phyloP scores from a whole-genome alignment of 257 asterid genomes.

The Ophiorrhiza pumila region DNA sequence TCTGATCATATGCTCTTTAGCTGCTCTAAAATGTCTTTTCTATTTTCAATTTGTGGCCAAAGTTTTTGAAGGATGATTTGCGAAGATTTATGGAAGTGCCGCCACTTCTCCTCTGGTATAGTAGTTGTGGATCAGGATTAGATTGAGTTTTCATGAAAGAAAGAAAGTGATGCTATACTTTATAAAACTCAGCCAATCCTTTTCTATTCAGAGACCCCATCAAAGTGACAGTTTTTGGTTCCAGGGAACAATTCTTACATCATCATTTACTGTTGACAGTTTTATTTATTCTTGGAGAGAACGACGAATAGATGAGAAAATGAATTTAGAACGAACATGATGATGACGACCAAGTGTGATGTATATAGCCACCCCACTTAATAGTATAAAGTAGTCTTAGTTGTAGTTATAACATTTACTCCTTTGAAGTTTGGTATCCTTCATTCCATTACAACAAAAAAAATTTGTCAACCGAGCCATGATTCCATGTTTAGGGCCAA shows the following conservation, averaged over 20 bases:
- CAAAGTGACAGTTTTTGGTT: conserved; percentile 45
- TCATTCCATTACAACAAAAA: conserved; percentile 53
- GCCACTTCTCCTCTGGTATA: conserved; percentile 34
- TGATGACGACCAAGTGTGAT: too few species aligned
- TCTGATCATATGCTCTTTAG: conserved; percentile 16
- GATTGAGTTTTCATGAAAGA: conserved; percentile 40
- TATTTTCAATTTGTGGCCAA: conserved; percentile 6
- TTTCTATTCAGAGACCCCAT: conserved; percentile 55
- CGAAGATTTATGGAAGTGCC: conserved; percentile 32
- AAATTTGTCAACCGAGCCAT: conserved; percentile 34
- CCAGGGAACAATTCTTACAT: conserved; percentile 44
- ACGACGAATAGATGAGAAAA: too few species aligned
- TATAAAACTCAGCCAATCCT: conserved; percentile 32
- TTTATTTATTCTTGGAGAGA: too few species aligned
- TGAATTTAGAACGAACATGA: too few species aligned
- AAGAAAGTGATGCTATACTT: conserved; percentile 43
- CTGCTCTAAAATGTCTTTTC: conserved; percentile 10
- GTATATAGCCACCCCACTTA: too few species aligned
- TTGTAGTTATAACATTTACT: too few species aligned
- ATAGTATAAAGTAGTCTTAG: too few species aligned
- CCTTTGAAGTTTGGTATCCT: conserved; percentile 56
- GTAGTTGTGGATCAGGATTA: conserved; percentile 37
- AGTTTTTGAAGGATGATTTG: conserved; percentile 19
- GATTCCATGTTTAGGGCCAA: conserved; percentile 32
- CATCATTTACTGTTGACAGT: conserved; percentile 50